Conservation (phyloP, 306 rosid genomes). For the Medicago ruthenica region DNA sequence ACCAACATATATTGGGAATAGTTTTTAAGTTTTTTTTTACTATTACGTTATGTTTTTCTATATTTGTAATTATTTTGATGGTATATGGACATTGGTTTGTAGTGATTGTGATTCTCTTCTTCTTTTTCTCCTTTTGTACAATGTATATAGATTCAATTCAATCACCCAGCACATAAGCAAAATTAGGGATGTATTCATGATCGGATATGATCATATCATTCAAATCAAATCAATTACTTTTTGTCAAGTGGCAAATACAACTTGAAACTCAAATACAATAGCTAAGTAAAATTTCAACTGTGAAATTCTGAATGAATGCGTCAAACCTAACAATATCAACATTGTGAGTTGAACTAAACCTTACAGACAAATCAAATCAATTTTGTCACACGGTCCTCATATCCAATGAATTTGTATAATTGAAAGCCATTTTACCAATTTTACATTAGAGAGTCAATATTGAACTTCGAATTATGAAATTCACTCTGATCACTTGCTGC, state of each 20-base stretch:
- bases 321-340: no score
- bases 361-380: no score
- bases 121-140: not conserved
- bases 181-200: no score
- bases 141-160: not conserved
- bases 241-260: no score
- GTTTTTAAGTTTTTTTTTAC: not conserved
- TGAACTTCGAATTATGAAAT: no score
- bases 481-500: no score
- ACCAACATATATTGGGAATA: not conserved
- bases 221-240: not conserved
- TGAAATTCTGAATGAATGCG: no score
- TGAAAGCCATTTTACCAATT: no score
- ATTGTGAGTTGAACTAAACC: no score
- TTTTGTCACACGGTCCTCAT: not conserved
- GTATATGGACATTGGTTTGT: not conserved
- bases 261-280: no score
- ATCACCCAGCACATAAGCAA: not conserved
- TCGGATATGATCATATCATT: not conserved
- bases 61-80: not conserved
- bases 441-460: no score
- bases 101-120: not conserved
- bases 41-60: not conserved
- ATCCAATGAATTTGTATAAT: not conserved
- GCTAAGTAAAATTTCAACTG: no score